Conservation (phyloP, 345 rosid species). For the Rubroshorea leprosula region DNA sequence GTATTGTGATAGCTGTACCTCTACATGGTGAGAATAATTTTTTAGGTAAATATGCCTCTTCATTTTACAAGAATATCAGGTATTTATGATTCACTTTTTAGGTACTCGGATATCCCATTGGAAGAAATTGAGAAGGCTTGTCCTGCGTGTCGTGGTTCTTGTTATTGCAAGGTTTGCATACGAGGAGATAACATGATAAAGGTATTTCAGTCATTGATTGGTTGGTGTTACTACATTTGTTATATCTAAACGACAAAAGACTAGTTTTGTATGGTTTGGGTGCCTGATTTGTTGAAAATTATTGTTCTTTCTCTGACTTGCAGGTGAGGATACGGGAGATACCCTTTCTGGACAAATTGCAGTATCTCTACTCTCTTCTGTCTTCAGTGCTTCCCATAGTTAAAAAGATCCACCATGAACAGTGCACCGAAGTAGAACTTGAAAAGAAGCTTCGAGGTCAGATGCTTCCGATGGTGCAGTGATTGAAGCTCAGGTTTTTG, state of each 20-base stretch:
- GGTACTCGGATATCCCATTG: slow-evolving; percentile 58
- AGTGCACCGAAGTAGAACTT: slow-evolving; percentile 78
- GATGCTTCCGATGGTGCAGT: slow-evolving; percentile 20
- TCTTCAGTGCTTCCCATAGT: slow-evolving; percentile 88
- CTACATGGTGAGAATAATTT: slow-evolving; percentile 52
- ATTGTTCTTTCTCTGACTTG: slow-evolving; percentile 20
- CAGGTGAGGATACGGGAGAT: slow-evolving; percentile 76
- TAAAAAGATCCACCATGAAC: slow-evolving; percentile 79
- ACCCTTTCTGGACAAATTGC: slow-evolving; percentile 79
- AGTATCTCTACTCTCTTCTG: slow-evolving; percentile 66
- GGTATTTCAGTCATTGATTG: slow-evolving; percentile 34
- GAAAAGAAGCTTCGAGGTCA: slow-evolving; percentile 78
- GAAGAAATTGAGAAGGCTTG: slow-evolving; percentile 85
- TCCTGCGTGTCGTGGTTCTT: slow-evolving; percentile 92
- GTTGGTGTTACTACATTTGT: slow-evolving; percentile 2
- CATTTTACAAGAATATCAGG: not conserved
- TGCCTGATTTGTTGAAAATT: slow-evolving; percentile 10
- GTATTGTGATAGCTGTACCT: slow-evolving; percentile 72
- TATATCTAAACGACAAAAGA: not conserved
- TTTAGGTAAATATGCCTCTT: slow-evolving; percentile 8
- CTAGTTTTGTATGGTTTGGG: not conserved
- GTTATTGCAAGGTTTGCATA: slow-evolving; percentile 83
- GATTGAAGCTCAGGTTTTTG: not conserved
- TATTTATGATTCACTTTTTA: slow-evolving; percentile 22
- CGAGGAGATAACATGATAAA: slow-evolving; percentile 79